Evolutionary conservation across 2,329 filamentous ascomycete species (phyloP), one percentile per base, ranked within the genome.

Genomic region (Cordyceps cateniannulata): DNA sequence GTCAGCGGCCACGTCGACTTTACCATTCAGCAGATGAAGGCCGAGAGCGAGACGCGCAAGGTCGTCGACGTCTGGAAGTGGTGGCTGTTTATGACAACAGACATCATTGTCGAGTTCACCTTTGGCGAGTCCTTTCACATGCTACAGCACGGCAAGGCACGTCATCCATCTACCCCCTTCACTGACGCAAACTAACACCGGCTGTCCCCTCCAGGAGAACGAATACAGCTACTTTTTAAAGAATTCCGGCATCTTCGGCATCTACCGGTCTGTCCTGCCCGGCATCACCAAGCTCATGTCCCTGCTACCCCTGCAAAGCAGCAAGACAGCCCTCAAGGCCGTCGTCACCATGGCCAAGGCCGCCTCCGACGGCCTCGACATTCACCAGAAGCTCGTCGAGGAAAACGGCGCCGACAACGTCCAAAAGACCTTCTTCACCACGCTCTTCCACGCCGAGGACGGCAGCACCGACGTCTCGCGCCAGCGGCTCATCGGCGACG

Each of bases 401-500:
- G 50, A 60, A 6, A 42, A 29, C 22, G 58, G 49, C 7, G 38
- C 38, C 4, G 57, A 59, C 3, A 42, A 52, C 10, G 57, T 59
- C 12, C 10, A 52, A 3, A 32, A 68, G 22, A 76, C 74, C 1
- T 69, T 76, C 22, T 75, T 77, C 62, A 70, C 73, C 44, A 72
- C 73, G 61, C 64, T 77, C 3, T 72, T 74, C 62, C 67, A 73
- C 45, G 71, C 69, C 7, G 25, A 59, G 10, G 63, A 70, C n/a
- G 69, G 73, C 24, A 69, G 69, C 1, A 63, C 65, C 3, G 62
- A 62, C 16, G n/a, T 69, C 9, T 48, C 63, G 1, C 65, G 62
- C 7, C 18, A 63, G 1, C 76, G 80, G 29, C 70, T 80, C 1
- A 59, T 65, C 3, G 63, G 66, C 16, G 75, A 80, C 48, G 79